phyloP scores from a whole-genome alignment of 2,329 filamentous ascomycete species.

The Teratosphaeria gauchensis region DNA sequence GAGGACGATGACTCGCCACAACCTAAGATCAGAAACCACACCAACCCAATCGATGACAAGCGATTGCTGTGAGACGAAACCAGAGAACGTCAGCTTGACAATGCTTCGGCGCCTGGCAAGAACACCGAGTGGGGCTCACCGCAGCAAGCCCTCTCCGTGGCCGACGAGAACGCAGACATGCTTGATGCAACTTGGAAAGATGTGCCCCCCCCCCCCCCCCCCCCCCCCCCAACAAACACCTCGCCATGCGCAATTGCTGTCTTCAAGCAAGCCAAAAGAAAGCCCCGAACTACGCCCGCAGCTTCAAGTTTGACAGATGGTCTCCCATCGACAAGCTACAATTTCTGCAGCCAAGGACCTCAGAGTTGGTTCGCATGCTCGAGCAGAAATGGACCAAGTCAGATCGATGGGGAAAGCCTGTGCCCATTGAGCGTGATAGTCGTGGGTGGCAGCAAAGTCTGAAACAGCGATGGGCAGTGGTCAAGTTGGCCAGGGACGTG shows the following conservation, averaged over 20 bases:
- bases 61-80: background rate
- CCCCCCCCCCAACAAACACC: background rate
- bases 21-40: background rate
- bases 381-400: conserved; percentile 20
- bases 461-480: conserved; percentile 20
- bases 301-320: conserved; percentile 18
- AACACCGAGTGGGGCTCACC: background rate
- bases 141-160: background rate
- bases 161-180: background rate
- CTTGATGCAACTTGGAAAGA: background rate
- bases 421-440: conserved; percentile 7
- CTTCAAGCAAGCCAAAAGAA: conserved; percentile 14
- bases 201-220: background rate
- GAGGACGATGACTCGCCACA: background rate
- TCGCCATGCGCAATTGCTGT: conserved; percentile 11
- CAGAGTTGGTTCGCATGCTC: conserved; percentile 19
- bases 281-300: background rate
- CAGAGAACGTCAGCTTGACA: background rate
- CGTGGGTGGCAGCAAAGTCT: conserved; percentile 18
- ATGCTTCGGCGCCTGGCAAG: background rate
- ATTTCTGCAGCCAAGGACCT: conserved; percentile 15
- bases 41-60: background rate
- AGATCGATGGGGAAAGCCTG: conserved; percentile 10
- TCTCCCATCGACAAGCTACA: conserved; percentile 14
- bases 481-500: conserved; percentile 22